Evolutionary conservation across 768 basidiomycete species (phyloP).

Genomic region (Kwoniella bestiolae): DNA sequence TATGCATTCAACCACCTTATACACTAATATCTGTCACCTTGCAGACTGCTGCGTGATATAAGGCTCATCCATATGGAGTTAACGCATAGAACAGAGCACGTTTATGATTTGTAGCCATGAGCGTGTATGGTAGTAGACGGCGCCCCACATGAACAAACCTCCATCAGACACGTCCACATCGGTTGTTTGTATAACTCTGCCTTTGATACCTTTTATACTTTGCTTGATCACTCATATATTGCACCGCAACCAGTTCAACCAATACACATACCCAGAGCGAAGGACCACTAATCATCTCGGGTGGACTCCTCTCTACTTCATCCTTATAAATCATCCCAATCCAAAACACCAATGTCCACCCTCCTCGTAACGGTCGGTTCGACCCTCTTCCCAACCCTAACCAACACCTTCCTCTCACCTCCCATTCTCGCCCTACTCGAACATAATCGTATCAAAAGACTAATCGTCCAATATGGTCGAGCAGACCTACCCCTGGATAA

Average conservation of each 20-base stretch:
- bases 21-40: too few species aligned
- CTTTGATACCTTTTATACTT: too few species aligned
- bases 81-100: too few species aligned
- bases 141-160: neutral
- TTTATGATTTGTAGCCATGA: neutral
- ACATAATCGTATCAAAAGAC: slow-evolving; percentile 64
- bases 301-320: too few species aligned
- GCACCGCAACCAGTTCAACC: too few species aligned
- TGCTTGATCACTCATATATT: too few species aligned
- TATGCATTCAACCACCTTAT: neutral
- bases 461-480: slow-evolving; percentile 78
- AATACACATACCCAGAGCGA: too few species aligned
- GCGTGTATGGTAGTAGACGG: neutral
- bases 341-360: too few species aligned
- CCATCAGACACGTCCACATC: slow-evolving; percentile 1
- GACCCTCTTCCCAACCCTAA: slow-evolving; percentile 78
- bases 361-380: slow-evolving; percentile 88
- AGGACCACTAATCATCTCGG: too few species aligned
- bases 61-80: too few species aligned
- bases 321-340: too few species aligned
- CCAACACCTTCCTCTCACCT: slow-evolving; percentile 65
- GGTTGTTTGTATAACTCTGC: neutral
- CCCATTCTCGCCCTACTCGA: slow-evolving; percentile 66
- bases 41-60: too few species aligned
- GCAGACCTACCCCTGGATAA: slow-evolving; percentile 19